phyloP scores from a whole-genome alignment of 306 rosid species.

The Medicago truncatula region MtrunA17r5.0-ANR NC_053047.1:11437501-11438000 shows the following conservation, averaged over 20 bases:
- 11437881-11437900: slow-evolving; percentile 4
- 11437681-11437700: slow-evolving; percentile 1
- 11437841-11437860: background rate
- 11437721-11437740: background rate
- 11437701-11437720: too few relatives aligned
- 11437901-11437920: background rate
- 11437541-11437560: background rate
- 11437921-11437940: background rate
- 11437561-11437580: background rate
- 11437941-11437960: too few relatives aligned
- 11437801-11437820: background rate
- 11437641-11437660: slow-evolving; percentile 7
- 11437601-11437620: background rate
- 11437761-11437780: slow-evolving; percentile 4
- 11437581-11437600: background rate
- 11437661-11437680: background rate
- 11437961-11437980: too few relatives aligned
- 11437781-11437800: slow-evolving; percentile 9
- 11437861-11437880: slow-evolving; percentile 3
- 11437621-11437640: background rate
- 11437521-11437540: background rate
- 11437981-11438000: too few relatives aligned
- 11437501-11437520: slow-evolving; percentile 10
- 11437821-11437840: slow-evolving; percentile 2
- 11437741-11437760: background rate